Evolutionary conservation across 164 flowering plant species (phyloP).

Genomic region (Litsea cubeba): DNA sequence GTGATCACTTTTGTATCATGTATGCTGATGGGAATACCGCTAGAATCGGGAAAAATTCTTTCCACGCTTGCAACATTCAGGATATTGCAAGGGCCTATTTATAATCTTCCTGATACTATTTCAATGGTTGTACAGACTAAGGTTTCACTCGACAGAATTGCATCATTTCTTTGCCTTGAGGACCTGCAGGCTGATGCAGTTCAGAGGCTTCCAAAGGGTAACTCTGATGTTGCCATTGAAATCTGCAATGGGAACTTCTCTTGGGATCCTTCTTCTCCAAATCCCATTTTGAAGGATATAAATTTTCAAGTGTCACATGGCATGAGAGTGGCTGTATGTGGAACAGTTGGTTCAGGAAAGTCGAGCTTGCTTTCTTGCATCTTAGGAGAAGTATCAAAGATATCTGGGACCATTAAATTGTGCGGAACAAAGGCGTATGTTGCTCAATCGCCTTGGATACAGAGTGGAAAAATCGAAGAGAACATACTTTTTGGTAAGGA

Average conservation of each 20-base stretch:
- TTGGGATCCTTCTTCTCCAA: constrained; percentile 22
- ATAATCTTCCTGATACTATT: constrained; percentile 54
- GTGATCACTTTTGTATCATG: constrained; percentile 55
- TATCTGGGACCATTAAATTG: constrained; percentile 36
- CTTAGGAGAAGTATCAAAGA: constrained; percentile 47
- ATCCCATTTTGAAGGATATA: constrained; percentile 35
- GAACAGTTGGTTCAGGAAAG: constrained; percentile 61
- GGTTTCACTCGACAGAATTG: constrained; percentile 67
- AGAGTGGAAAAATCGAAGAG: constrained; percentile 79
- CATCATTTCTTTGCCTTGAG: constrained; percentile 51
- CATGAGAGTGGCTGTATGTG: constrained; percentile 55
- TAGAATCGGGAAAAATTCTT: constrained; percentile 61
- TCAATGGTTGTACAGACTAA: constrained; percentile 66
- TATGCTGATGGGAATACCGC: constrained; percentile 52
- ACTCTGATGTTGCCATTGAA: constrained; percentile 50
- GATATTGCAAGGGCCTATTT: constrained; percentile 65
- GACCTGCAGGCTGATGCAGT: constrained; percentile 43
- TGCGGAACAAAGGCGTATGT: constrained; percentile 77
- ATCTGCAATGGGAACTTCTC: constrained; percentile 37
- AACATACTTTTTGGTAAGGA: constrained; percentile 78
- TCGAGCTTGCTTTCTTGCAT: constrained; percentile 55
- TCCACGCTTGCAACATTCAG: constrained; percentile 78
- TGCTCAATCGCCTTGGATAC: constrained; percentile 91
- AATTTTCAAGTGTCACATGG: constrained; percentile 36
- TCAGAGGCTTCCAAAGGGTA: constrained; percentile 38